Evolutionary conservation across 495 filamentous ascomycete genomes (phyloP).

Genomic region (Oidiodendron maius): DNA sequence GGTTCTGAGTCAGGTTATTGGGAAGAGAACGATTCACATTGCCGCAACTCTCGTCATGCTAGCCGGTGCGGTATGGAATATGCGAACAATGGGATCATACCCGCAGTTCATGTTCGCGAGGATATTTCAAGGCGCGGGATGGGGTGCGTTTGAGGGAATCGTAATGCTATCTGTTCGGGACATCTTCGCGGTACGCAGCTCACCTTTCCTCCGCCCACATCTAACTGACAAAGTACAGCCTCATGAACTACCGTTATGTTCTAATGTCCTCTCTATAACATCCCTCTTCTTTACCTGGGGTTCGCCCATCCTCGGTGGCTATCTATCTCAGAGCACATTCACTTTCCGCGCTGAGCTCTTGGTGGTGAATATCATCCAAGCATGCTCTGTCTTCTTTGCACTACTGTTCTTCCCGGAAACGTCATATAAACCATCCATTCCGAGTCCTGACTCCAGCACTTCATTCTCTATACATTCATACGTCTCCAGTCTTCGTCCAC

Average conservation of each 20-base stretch:
- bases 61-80: constrained; percentile 40
- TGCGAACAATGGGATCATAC: constrained; percentile 32
- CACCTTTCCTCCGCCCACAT: neutral
- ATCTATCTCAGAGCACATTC: constrained; percentile 28
- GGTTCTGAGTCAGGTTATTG: constrained; percentile 33
- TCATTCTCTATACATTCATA: constrained; percentile 28
- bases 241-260: constrained; percentile 35
- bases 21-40: constrained; percentile 42
- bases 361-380: constrained; percentile 39
- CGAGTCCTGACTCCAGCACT: constrained; percentile 25
- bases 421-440: constrained; percentile 31
- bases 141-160: constrained; percentile 45
- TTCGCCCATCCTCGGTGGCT: constrained; percentile 41
- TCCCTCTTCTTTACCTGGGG: constrained; percentile 42
- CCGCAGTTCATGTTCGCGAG: constrained; percentile 41
- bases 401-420: constrained; percentile 45
- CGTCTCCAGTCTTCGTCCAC: constrained; percentile 35
- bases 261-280: constrained; percentile 33
- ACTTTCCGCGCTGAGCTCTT: constrained; percentile 38
- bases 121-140: constrained; percentile 44
- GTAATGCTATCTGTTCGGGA: constrained; percentile 41
- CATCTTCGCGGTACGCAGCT: constrained; percentile 41
- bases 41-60: constrained; percentile 36
- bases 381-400: constrained; percentile 36
- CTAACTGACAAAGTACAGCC: constrained; percentile 26